Evolutionary conservation across 148 eudicot species (phyloP).

Genomic region (Limonium bicolor): DNA sequence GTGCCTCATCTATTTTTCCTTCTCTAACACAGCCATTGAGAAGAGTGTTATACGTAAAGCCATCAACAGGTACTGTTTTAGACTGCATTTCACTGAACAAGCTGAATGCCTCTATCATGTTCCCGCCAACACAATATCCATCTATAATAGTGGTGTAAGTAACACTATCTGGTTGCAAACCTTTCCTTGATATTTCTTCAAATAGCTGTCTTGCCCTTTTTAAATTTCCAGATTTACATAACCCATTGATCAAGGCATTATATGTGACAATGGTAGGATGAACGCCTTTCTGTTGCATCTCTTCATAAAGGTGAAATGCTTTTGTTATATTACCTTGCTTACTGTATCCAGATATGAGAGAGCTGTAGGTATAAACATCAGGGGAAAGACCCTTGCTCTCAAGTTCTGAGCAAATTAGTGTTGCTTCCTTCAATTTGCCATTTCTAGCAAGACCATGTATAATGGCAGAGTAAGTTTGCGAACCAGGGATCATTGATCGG

Average conservation of each 20-base stretch:
- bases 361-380: conserved; percentile 63
- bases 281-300: conserved; percentile 52
- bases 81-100: conserved; percentile 55
- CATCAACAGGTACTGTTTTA: conserved; percentile 42
- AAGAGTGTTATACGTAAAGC: conserved; percentile 53
- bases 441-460: conserved; percentile 53
- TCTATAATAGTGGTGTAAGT: conserved; percentile 70
- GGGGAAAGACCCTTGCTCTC: conserved; percentile 39
- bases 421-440: conserved; percentile 56
- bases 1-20: conserved; percentile 47
- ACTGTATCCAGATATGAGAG: conserved; percentile 60
- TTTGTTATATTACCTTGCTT: conserved; percentile 43
- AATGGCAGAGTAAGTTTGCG: conserved; percentile 40
- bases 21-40: conserved; percentile 52
- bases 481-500: conserved; percentile 31
- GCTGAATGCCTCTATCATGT: conserved; percentile 36
- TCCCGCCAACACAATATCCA: conserved; percentile 60
- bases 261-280: conserved; percentile 63
- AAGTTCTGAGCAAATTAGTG: conserved; percentile 26
- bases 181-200: conserved; percentile 26
- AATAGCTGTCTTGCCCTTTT: conserved; percentile 48
- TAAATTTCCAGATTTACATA: conserved; percentile 48
- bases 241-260: conserved; percentile 64
- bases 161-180: conserved; percentile 35
- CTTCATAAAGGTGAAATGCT: conserved; percentile 41